Evolutionary conservation across 345 rosid genomes (phyloP).

Genomic region (Viola odorata): DNA sequence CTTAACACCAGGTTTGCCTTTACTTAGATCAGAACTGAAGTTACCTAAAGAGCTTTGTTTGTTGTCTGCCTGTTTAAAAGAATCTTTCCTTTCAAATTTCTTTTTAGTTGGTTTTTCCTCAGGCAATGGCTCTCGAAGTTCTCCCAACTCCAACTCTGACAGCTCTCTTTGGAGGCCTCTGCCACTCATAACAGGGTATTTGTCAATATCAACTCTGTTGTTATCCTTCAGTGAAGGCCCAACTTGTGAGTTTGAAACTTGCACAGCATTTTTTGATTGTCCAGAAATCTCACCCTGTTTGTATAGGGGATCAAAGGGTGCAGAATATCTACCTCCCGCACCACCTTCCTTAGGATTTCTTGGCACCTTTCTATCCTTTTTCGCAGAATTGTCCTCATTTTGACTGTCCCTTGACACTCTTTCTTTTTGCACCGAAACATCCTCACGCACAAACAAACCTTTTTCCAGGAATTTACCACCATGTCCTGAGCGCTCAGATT

Average conservation of each 20-base stretch:
- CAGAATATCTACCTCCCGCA: conserved; percentile 41
- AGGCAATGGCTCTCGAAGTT: conserved; percentile 62
- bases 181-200: conserved; percentile 36
- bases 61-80: conserved; percentile 48
- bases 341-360: conserved; percentile 57
- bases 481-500: conserved; percentile 39
- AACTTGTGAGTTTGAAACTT: conserved; percentile 31
- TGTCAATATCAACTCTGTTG: conserved; percentile 29
- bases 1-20: conserved; percentile 55
- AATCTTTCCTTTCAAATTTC: conserved; percentile 57
- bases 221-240: conserved; percentile 49
- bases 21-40: conserved; percentile 41
- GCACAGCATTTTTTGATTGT: conserved; percentile 45
- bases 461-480: conserved; percentile 42
- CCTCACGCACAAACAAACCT: conserved; percentile 34
- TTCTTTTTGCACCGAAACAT: conserved; percentile 36
- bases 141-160: conserved; percentile 90
- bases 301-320: conserved; percentile 38
- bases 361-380: conserved; percentile 36
- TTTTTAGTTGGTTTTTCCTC: conserved; percentile 48
- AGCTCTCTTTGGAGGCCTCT: conserved; percentile 70
- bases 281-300: conserved; percentile 48
- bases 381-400: conserved; percentile 40
- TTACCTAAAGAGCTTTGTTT: conserved; percentile 55
- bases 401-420: conserved; percentile 44